Percentiles rank a stretch among this genome's conserved stretches.
Evolutionary conservation across 352 stramenopile genomes (phyloP).

Genomic region (Globisporangium echinulatum): DNA sequence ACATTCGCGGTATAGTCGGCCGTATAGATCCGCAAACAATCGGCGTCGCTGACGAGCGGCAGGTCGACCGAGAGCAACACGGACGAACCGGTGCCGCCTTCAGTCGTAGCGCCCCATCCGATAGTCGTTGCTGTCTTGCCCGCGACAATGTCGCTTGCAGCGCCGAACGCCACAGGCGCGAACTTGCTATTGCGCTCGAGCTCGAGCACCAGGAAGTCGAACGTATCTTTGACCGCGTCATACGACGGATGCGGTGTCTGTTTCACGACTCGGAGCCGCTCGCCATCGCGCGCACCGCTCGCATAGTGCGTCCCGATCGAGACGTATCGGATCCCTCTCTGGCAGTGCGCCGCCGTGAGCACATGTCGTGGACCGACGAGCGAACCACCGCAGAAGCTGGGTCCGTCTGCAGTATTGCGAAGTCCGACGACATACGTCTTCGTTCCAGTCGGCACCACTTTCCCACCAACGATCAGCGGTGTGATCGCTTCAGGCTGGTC

Average conservation of each 20-base stretch:
- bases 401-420: constrained; percentile 8
- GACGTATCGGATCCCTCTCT: constrained; percentile 27
- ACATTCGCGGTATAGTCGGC: constrained; percentile 9
- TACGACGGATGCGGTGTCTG: constrained; percentile 47
- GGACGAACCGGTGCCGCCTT: constrained; percentile 16
- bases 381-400: constrained; percentile 22
- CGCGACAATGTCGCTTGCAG: constrained; percentile 13
- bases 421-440: constrained; percentile 27
- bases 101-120: constrained; percentile 25
- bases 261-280: constrained; percentile 40
- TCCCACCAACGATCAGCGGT: constrained; percentile 43
- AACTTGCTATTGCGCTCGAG: constrained; percentile 28
- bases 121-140: constrained; percentile 5
- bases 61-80: constrained; percentile 37
- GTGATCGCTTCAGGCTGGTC: constrained; percentile 15
- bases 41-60: constrained; percentile 33
- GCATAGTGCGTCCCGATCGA: constrained; percentile 52
- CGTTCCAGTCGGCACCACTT: constrained; percentile 25
- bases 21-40: constrained; percentile 11
- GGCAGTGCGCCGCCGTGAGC: constrained; percentile 43
- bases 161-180: constrained; percentile 22
- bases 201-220: constrained; percentile 54
- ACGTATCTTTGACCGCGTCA: constrained; percentile 14
- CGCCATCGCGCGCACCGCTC: constrained; percentile 31
- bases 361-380: constrained; percentile 48